Evolutionary conservation across 2,329 filamentous ascomycete genomes (phyloP).

Genomic region (Talaromyces sp.): DNA sequence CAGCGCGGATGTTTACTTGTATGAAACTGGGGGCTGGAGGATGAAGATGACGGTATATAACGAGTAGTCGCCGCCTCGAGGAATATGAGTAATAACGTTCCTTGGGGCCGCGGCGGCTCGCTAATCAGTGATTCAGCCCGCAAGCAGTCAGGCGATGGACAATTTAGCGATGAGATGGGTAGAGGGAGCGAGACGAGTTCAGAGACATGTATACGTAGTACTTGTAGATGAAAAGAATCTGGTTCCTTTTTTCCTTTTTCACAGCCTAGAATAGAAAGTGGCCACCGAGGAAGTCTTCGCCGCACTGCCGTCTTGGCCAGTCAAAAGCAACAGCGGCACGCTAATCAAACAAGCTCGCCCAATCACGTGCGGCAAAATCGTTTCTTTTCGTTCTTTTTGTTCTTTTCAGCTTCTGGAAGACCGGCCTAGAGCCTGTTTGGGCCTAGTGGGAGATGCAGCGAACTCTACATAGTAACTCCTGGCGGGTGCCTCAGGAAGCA

Average conservation of each 20-base stretch:
- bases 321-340: not conserved
- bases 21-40: slow-evolving; percentile 8
- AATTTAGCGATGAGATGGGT: not conserved
- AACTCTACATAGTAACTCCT: not conserved
- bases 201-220: not conserved
- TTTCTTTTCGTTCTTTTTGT: not conserved
- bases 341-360: slow-evolving; percentile 11
- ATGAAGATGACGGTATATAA: not conserved
- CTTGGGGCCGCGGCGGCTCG: not conserved
- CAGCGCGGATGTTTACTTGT: not conserved
- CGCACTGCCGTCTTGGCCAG: not conserved
- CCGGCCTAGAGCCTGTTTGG: not conserved
- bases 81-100: not conserved
- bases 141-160: not conserved
- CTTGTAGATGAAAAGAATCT: not conserved
- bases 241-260: not conserved
- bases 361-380: not conserved
- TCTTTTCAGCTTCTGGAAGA: slow-evolving; percentile 14
- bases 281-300: slow-evolving; percentile 3
- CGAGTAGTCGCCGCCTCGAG: not conserved
- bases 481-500: slow-evolving; percentile 4
- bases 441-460: not conserved
- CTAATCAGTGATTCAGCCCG: not conserved
- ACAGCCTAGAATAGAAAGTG: slow-evolving; percentile 3
- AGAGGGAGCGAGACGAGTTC: not conserved